Evolutionary conservation across 2,329 filamentous ascomycete genomes (phyloP).

Genomic region (Calonectria hawksworthii): DNA sequence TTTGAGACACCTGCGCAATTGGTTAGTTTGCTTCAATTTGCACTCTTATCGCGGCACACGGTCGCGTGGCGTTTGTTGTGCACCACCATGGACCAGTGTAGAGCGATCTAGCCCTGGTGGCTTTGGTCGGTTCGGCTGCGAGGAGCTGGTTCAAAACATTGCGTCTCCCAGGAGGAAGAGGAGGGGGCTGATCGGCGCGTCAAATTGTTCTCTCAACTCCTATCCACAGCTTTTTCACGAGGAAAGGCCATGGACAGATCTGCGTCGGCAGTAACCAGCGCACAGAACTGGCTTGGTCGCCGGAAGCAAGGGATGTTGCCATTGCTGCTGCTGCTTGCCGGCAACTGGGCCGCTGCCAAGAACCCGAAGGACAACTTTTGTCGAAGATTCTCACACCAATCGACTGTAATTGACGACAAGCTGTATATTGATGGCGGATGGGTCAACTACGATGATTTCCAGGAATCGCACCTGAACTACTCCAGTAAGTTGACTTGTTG

Average conservation of each 20-base stretch:
- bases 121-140: background rate
- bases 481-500: conserved; percentile 61
- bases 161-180: background rate
- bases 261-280: no score
- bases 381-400: conserved; percentile 68
- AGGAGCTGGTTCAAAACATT: background rate
- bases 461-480: conserved; percentile 62
- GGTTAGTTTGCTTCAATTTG: background rate
- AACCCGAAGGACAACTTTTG: conserved; percentile 57
- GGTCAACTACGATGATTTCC: conserved; percentile 65
- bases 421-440: conserved; percentile 73
- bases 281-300: background rate
- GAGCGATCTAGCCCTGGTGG: background rate
- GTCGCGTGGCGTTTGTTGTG: conserved; percentile 2
- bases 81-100: background rate
- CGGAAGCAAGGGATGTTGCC: background rate
- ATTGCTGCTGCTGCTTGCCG: background rate
- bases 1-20: background rate
- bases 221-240: background rate
- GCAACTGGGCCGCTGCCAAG: background rate
- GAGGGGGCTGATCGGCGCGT: background rate
- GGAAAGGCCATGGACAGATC: background rate
- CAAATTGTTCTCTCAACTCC: background rate
- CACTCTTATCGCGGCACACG: background rate
- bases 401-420: conserved; percentile 67